Evolutionary conservation across 805 yeast genomes (phyloP).

Genomic region (Saccharomyces jurei): DNA sequence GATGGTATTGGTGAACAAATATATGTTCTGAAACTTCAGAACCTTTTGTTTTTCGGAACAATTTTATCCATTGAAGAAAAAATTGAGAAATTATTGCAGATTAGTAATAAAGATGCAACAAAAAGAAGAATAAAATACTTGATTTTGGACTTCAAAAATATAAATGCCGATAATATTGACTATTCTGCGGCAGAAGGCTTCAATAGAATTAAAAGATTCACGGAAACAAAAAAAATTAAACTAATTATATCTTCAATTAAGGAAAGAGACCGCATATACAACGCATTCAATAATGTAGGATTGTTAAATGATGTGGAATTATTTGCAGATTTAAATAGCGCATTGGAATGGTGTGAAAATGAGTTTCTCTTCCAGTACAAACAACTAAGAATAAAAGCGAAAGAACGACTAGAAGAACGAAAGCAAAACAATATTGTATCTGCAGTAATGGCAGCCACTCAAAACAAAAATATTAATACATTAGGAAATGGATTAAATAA

Average conservation of each 20-base stretch:
- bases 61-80: conserved; percentile 82
- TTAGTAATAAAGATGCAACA: conserved; percentile 30
- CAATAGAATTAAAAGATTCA: conserved; percentile 71
- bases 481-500: neutral
- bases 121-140: conserved; percentile 66
- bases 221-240: conserved; percentile 59
- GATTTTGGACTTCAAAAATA: conserved; percentile 77
- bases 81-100: conserved; percentile 58
- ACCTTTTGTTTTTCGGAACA: conserved; percentile 89
- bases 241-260: conserved; percentile 72
- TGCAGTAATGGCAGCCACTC: conserved; percentile 8
- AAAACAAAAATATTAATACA: conserved; percentile 3
- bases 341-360: conserved; percentile 96
- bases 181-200: conserved; percentile 96
- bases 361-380: conserved; percentile 50
- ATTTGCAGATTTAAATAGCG: conserved; percentile 73
- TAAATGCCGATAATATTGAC: conserved; percentile 63
- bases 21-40: conserved; percentile 77
- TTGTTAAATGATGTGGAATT: conserved; percentile 54
- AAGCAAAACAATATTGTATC: conserved; percentile 5
- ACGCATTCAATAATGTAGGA: conserved; percentile 76
- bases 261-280: conserved; percentile 56
- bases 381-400: conserved; percentile 27
- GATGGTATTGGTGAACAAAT: conserved; percentile 85
- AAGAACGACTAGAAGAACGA: conserved; percentile 5